A percentile compares a stretch with the other conserved stretches of the same genome.
Conservation (phyloP, 192 early-diverging fungal genomes). For the Spizellomyces sp. region DNA sequence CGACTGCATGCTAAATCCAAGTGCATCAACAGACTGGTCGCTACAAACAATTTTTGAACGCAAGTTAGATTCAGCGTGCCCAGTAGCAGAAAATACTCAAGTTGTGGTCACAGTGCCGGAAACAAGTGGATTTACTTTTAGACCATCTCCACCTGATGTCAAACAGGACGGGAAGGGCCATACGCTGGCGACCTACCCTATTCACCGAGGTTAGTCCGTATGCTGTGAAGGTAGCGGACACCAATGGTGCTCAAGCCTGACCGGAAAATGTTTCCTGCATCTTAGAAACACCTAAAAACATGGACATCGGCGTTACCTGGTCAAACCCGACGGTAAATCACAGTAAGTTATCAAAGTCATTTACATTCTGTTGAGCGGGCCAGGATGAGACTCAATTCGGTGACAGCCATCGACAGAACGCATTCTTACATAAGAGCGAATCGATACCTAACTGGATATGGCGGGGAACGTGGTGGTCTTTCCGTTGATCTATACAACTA, state of each 20-base stretch:
- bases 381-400: no score
- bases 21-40: constrained; percentile 36
- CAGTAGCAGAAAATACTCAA: constrained; percentile 46
- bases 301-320: constrained; percentile 58
- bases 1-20: background rate
- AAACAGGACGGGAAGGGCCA: no score
- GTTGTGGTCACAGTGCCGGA: constrained; percentile 34
- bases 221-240: no score
- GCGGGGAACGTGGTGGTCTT: constrained; percentile 84
- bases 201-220: no score
- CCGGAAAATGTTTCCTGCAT: no score
- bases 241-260: no score
- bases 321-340: constrained; percentile 45
- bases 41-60: constrained; percentile 55
- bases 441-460: constrained; percentile 74
- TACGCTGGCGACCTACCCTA: no score
- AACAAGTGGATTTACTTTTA: no score
- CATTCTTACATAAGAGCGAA: constrained; percentile 55
- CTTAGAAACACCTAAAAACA: constrained; percentile 6
- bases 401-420: constrained; percentile 2
- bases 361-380: no score
- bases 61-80: constrained; percentile 47
- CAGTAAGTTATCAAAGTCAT: constrained; percentile 33
- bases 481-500: constrained; percentile 75
- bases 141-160: no score